Evolutionary conservation across 148 eudicot genomes (phyloP).

Genomic region (Rhododendron molle): DNA sequence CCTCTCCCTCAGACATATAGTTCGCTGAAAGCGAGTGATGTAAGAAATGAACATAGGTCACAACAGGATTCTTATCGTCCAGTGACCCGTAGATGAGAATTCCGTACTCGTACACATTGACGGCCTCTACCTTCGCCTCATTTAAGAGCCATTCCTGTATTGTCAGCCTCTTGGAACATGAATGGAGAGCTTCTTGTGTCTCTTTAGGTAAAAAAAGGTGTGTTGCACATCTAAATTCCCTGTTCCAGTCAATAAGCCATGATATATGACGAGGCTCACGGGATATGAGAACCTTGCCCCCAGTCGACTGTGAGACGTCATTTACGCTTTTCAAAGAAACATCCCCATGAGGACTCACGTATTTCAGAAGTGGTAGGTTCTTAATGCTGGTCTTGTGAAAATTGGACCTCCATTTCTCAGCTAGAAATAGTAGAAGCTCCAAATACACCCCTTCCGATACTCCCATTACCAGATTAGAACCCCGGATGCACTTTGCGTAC

Average conservation of each 20-base stretch:
- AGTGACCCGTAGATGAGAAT: neutral
- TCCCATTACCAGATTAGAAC: slow-evolving; percentile 54
- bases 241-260: slow-evolving; percentile 35
- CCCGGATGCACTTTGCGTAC: slow-evolving; percentile 57
- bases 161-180: slow-evolving; percentile 10
- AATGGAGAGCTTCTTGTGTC: slow-evolving; percentile 18
- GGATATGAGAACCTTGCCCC: slow-evolving; percentile 14
- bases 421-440: slow-evolving; percentile 47
- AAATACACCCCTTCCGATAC: slow-evolving; percentile 38
- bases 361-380: slow-evolving; percentile 44
- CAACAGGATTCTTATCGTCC: slow-evolving; percentile 9
- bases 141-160: slow-evolving; percentile 24
- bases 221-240: slow-evolving; percentile 15
- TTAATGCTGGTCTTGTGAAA: slow-evolving; percentile 32
- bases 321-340: slow-evolving; percentile 29
- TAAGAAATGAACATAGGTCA: slow-evolving; percentile 24
- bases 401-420: slow-evolving; percentile 38
- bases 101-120: slow-evolving; percentile 16
- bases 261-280: neutral
- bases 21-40: slow-evolving; percentile 8
- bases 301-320: neutral
- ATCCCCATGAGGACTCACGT: slow-evolving; percentile 29
- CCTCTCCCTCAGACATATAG: slow-evolving; percentile 10
- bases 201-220: slow-evolving; percentile 8
- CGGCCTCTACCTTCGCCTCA: slow-evolving; percentile 6